Conservation (phyloP, 352 stramenopile genomes). For the Paralagenidium karlingii region DNA sequence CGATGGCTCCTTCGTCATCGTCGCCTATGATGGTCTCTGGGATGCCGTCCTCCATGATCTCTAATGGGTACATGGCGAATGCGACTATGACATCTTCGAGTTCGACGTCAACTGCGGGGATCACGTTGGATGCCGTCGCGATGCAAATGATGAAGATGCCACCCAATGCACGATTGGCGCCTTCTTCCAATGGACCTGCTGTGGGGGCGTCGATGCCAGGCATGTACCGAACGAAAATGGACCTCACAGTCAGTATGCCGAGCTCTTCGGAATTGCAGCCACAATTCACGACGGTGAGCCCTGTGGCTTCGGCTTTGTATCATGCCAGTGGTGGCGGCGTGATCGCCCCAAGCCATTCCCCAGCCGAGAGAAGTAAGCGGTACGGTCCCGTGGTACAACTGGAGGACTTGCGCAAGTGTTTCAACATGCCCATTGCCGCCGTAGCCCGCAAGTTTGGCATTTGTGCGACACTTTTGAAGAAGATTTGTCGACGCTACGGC, state of each 20-base stretch:
- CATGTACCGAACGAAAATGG: conserved; percentile 29
- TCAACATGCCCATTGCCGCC: conserved; percentile 75
- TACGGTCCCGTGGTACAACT: conserved; percentile 58
- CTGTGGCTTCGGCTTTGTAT: conserved; percentile 24
- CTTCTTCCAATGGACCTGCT: too few relatives aligned
- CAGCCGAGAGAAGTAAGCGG: conserved; percentile 31
- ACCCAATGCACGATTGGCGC: too few relatives aligned
- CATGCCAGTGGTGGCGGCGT: conserved; percentile 9
- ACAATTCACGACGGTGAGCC: conserved; percentile 24
- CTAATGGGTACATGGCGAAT: too few relatives aligned
- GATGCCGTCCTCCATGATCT: too few relatives aligned
- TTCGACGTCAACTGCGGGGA: too few relatives aligned
- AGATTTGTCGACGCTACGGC: conserved; percentile 67
- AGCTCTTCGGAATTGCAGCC: conserved; percentile 6
- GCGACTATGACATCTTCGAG: too few relatives aligned
- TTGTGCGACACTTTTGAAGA: conserved; percentile 77
- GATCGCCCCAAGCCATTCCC: conserved; percentile 10
- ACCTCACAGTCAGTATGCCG: conserved; percentile 29
- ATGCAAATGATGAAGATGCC: too few relatives aligned
- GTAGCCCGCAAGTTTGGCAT: conserved; percentile 76
- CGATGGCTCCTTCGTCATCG: too few relatives aligned
- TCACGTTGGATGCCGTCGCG: too few relatives aligned
- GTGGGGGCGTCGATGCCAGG: background rate
- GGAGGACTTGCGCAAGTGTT: conserved; percentile 62
- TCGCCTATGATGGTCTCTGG: too few relatives aligned